Base-by-base conservation (phyloP, 306 rosid species). In the Styphnolobium japonicum region DNA sequence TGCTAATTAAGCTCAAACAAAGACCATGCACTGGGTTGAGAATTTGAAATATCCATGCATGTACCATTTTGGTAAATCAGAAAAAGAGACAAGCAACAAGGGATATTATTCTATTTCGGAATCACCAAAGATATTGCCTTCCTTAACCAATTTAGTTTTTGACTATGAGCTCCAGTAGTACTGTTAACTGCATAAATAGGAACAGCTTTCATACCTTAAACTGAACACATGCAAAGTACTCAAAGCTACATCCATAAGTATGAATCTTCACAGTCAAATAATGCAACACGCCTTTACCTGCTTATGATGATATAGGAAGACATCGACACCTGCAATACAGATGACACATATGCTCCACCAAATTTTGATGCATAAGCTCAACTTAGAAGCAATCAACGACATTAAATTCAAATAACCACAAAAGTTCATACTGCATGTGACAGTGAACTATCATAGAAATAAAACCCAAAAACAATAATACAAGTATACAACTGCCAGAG, bases 301-400 rank as follows among this genome's bases (percentile, higher is more conserved):
- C 39, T 75, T 33, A 10, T 11, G 15, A 48, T 56, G 70, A 75
- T 77, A 71, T 36, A 57, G 49, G 67, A 79, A 76, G 78, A 46
- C 7, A 85, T 53, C 60, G 58, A 73, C 75, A 80, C 87, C 90
- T 86, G 97, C 84, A 85, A 84, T 67, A 83, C 70, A 88, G 85
- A 87, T 60, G 73, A 80, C 79, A 80, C 81, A 79, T 77, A 51
- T 79, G 82, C 86, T 83, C 79, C 80, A 86, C 89, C 80, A 61
- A 56, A 85, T 23, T 78, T 66, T 66, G 73, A 78, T 29, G 39
- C 34, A 62, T 42, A 52, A 53, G 71, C 69, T 48, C 79, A 76
- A 81, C 60, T 73, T 71, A 40, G 78, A 62, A 72, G 65, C 22
- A 49, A 80, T 77, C 80, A 86, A 55, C 71, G 53, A 45, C 64